Evolutionary conservation across 345 rosid genomes (phyloP), one percentile per base, ranked within the genome.

Genomic region (Boechera divaricarpa): DNA sequence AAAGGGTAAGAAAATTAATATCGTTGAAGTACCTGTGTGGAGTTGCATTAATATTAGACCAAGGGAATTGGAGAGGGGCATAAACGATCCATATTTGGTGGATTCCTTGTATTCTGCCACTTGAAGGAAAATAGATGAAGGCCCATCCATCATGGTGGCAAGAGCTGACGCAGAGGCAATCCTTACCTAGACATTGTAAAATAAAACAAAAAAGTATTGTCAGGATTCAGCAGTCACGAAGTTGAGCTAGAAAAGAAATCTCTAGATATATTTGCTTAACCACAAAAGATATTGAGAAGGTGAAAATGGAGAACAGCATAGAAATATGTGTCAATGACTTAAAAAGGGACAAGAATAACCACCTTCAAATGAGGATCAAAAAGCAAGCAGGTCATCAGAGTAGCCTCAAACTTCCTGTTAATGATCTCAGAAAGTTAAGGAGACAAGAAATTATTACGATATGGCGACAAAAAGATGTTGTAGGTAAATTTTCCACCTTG

Each of bases 81-180:
- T 87, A 78, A 86, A 91, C 56, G 96, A 90, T 77, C 91, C 93
- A 67, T 75, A 80, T 80, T 86, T 90, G 33, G 80, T 76, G 52
- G 90, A 82, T 78, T 94, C 96, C 79, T 85, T 94, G 82, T 87
- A 90, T 82, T 91, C 98, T 36, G 93, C 98, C 47, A 94, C 94
- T 81, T 94, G 98, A 77, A 94, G 81, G 82, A 90, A 89, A 74
- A 90, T 83, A 67, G 92, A 83, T 78, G 97, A 86, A 77, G 92
- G 89, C 66, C 94, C 96, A 81, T 88, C 93, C 82, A 91, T 81
- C 97, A 94, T 89, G 91, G 90, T 88, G 77, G 79, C 89, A 70
- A 94, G 82, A 80, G 91, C 83, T 73, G 97, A 84, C 38, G 95
- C 93, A 76, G 95, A 85, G 60, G 93, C 87, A 45, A 91, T 83